A percentile compares a stretch with the other conserved stretches of the same genome.
Evolutionary conservation across 2,329 filamentous ascomycete genomes (phyloP).

Genomic region (Thermomyces lanuginosus): DNA sequence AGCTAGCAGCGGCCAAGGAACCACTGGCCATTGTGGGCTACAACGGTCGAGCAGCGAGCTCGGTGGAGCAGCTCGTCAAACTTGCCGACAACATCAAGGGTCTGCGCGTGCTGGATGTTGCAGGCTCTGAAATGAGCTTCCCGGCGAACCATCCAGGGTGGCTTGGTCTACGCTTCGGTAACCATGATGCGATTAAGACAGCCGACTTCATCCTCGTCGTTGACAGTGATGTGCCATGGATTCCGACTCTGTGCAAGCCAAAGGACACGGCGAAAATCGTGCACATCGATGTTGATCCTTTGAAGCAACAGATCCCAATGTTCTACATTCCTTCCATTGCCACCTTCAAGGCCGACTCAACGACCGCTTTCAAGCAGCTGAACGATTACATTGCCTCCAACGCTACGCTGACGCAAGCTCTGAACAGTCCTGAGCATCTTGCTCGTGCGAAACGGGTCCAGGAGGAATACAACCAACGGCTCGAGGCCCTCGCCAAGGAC

Average conservation of each 20-base stretch:
- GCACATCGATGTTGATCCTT: conserved; percentile 50
- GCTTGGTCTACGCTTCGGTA: conserved; percentile 56
- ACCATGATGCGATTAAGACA: conserved; percentile 53
- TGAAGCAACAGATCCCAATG: conserved; percentile 58
- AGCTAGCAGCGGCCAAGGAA: conserved; percentile 31
- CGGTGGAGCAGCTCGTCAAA: conserved; percentile 29
- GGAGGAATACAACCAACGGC: conserved; percentile 40
- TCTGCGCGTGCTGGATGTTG: conserved; percentile 36
- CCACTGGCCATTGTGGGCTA: conserved; percentile 37
- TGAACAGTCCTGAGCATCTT: conserved; percentile 26
- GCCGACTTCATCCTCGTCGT: conserved; percentile 75
- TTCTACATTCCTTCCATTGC: conserved; percentile 52
- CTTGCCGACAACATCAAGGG: conserved; percentile 33
- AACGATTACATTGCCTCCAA: conserved; percentile 41
- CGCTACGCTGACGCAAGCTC: conserved; percentile 25
- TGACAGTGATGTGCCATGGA: conserved; percentile 88
- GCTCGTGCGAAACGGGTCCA: conserved; percentile 40
- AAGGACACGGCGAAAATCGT: conserved; percentile 40
- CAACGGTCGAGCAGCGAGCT: conserved; percentile 30
- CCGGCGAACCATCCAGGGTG: conserved; percentile 36
- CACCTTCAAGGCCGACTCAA: conserved; percentile 50
- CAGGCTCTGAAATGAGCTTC: conserved; percentile 38
- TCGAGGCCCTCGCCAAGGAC: conserved; percentile 43
- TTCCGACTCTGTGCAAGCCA: conserved; percentile 56
- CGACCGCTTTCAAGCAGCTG: conserved; percentile 52